Conservation (phyloP, 176 grass and related monocot species). For the Ampelocalamus luodianensis region DNA sequence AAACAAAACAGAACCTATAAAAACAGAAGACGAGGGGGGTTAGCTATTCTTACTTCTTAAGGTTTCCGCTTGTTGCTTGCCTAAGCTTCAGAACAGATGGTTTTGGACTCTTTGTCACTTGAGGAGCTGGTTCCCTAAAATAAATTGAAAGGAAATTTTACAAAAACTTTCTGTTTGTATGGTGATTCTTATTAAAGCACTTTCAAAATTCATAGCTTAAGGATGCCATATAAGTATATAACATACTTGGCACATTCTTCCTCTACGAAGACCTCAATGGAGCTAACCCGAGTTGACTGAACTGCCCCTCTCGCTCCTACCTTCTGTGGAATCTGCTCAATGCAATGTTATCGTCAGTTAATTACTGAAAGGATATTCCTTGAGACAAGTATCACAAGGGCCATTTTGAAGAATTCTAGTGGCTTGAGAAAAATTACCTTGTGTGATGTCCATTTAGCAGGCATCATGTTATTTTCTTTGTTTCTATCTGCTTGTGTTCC, state of each 20-base stretch:
- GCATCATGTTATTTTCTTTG: constrained; percentile 84
- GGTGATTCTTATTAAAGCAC: constrained; percentile 22
- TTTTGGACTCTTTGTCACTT: constrained; percentile 64
- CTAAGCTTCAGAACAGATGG: constrained; percentile 74
- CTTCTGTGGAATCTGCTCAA: constrained; percentile 68
- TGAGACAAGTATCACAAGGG: background rate
- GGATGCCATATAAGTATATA: constrained; percentile 33
- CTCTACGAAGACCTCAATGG: constrained; percentile 78
- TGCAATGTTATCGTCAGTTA: constrained; percentile 10
- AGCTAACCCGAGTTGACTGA: constrained; percentile 41
- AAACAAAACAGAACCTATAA: background rate
- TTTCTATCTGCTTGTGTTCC: constrained; percentile 77
- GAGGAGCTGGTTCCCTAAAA: constrained; percentile 59
- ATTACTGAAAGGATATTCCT: constrained; percentile 13
- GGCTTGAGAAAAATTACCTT: constrained; percentile 57
- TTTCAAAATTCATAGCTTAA: constrained; percentile 19
- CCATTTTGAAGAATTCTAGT: constrained; percentile 19
- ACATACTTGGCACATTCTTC: constrained; percentile 75
- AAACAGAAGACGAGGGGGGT: background rate
- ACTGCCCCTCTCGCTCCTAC: constrained; percentile 48
- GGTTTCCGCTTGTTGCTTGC: constrained; percentile 65
- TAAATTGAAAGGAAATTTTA: background rate
- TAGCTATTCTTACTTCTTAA: constrained; percentile 75
- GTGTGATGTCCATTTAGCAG: constrained; percentile 77
- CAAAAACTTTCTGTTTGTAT: background rate